Conservation (phyloP, 345 rosid species). For the Moringa oleifera region DNA sequence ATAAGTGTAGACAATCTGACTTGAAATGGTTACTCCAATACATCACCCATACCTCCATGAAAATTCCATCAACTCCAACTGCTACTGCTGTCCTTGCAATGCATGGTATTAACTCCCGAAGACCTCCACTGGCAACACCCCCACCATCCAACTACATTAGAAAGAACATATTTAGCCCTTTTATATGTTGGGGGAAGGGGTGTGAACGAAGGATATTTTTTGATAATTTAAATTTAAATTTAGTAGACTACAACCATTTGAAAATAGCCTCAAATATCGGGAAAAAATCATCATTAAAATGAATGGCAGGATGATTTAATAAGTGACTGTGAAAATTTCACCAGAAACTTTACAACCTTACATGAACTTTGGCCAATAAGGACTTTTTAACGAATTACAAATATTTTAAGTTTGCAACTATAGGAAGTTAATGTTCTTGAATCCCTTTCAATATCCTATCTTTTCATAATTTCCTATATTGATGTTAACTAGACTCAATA, state of each 20-base stretch:
- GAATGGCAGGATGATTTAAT: not conserved
- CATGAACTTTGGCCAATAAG: no score
- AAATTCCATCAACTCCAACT: constrained; percentile 94
- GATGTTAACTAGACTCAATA: no score
- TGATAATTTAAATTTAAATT: not conserved
- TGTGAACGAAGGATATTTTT: not conserved
- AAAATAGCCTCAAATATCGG: not conserved
- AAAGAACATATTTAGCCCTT: constrained; percentile 13
- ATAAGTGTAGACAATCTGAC: constrained; percentile 18
- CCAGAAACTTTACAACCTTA: not conserved
- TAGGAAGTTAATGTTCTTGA: no score
- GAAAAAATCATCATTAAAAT: not conserved
- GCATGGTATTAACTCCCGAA: constrained; percentile 96
- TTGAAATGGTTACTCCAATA: no score
- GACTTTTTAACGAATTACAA: no score
- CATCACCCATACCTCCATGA: no score
- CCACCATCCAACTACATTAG: constrained; percentile 80
- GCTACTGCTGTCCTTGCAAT: constrained; percentile 96
- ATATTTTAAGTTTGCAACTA: no score
- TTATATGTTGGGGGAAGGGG: not conserved
- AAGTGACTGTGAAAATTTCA: not conserved
- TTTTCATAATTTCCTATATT: no score
- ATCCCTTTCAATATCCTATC: no score
- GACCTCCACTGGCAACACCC: no score
- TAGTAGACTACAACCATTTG: not conserved